Evolutionary conservation across 306 rosid species (phyloP), one percentile per base, ranked within the genome.

Genomic region (Quercus dentata): DNA sequence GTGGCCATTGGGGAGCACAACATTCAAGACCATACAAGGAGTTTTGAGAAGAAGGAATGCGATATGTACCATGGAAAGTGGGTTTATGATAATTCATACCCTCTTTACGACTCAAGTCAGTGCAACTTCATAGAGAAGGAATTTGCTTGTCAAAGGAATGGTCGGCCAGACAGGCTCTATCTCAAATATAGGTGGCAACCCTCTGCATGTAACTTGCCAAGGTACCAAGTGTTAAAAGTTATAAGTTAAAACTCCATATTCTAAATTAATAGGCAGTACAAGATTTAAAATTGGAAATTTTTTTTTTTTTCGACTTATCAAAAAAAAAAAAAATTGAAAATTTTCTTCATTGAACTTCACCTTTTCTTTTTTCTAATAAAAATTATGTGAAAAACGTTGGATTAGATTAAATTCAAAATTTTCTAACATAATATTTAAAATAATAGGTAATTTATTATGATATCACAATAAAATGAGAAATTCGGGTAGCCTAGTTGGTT

Each of bases 141-240:
- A 6, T 87, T 84, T 52, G 71, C 51, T 23, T 84, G 88, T 79
- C 88, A 57, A 11, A 13, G 27, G 1, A 71, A 87, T 38, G 88
- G 84, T 65, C 88, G 84, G 1, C 81, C 79, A 1, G 84, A 87
- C 52, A 3, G 67, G 19, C 58, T 41, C 18, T 84, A 87, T 71
- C 82, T 73, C 73, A 87, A 81, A 71, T 87, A 65, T 65, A 63
- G 80, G 77, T 87, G 88, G 88, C 73, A 84, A 33, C 90, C 86
- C 21, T 13, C 35, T 62, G 33, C 74, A 38, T 81, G 88, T n/a
- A 30, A 59, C 62, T 78, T 87, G 8, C 86, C 90, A 49, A 81
- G 84, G 90, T 83, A 65, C 44, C 20, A 52, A 12, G 15, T 14
- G n/a, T 52, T 14, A 52, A 17, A 52, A 35, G 44, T 35, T 35